Base-by-base conservation (phyloP, 331 rosid genomes). In the Ulmus americana region DNA sequence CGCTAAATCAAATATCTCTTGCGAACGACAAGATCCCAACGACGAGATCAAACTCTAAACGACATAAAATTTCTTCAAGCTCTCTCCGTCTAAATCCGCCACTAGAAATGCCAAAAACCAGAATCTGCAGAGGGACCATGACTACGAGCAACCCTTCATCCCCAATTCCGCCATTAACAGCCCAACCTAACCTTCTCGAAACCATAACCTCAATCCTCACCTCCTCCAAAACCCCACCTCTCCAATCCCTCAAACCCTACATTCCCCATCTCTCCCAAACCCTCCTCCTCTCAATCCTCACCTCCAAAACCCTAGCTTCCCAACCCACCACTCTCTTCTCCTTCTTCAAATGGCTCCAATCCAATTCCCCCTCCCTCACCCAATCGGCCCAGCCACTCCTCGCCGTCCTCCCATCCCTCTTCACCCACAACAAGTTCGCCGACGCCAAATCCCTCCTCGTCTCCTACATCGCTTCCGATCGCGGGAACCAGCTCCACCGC, bases 371-470 rank as follows among this genome's bases (percentile, higher is more conserved):
- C 4, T 6, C 84, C 7, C 78, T 16, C 79, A 57, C 76, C 59
- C 48, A 47, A 14, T 47, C 64, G 45, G 96, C 96, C 0, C 58
- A 74, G 0, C 79, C 82, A 3, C 87, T 92, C 44, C 78, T 88
- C 78, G 56, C 80, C 39, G 71, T 91, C 69, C 83, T 91, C 63
- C 95, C 86, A 10, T 67, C 78, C 28, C 90, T 91, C 75, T 68
- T 91, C 72, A 1, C 63, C 70, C 81, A 62, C 76, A 74, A 59
- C 69, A 77, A 75, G 40, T 91, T 74, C 78, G 46, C 81, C 40
- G 90, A 83, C 44, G 95, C 96, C 66, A 86, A 81, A 68, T 71
- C 86, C 72, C 87, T 88, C 61, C 85, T 91, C 42, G 61, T 73
- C 61, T 46, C 77, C 61, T 88, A 83, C 76, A 88, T 91, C 62